Evolutionary conservation across 768 basidiomycete species (phyloP), one percentile per base, ranked within the genome.

Genomic region (Clathrus columnatus): DNA sequence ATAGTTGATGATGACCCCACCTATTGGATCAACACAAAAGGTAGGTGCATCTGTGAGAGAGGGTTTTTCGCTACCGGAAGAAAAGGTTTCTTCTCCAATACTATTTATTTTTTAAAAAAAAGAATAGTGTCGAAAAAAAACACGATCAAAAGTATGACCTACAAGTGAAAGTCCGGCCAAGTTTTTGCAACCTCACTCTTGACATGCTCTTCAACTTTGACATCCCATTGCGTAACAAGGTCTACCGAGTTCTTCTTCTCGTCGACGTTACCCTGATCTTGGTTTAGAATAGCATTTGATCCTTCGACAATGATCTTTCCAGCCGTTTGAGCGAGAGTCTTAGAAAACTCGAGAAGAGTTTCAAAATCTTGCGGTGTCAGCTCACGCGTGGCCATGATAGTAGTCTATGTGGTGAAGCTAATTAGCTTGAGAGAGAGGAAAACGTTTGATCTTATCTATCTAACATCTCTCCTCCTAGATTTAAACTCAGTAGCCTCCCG

Each of bases 171-270:
- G 2, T 69, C 60, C 0, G 92, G 91, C 67, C 88, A 94, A 50
- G 72, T 74, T 23, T 70, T 68, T 27, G 73, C 72, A 52, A 95
- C 79, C 64, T 84, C 79, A 26, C 73, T 64, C 69, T 82, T 84
- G 50, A 96, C 89, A 46, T 92, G 72, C 58, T 88, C 83, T 69
- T 96, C 94, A 10, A 96, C 94, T 45, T 77, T 81, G 32, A 93
- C 85, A 68, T 98, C 94, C 63, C 90, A 96, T 70, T 94, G 87
- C 0, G 94, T 98, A 23, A 98, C 94, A 28, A 97, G 74, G 70
- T 96, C 94, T 20, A 93, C 91, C 2, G 91, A 81, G 65, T 94
- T 96, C 71, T 90, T 91, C 79, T 96, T 98, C 73, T 88, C 85
- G 59, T 78, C 79, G 30, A 87, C 73, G 21, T 65, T 64, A 30